Base-by-base conservation (phyloP, 495 filamentous ascomycete species). In the Aspergillus sparsus region DNA sequence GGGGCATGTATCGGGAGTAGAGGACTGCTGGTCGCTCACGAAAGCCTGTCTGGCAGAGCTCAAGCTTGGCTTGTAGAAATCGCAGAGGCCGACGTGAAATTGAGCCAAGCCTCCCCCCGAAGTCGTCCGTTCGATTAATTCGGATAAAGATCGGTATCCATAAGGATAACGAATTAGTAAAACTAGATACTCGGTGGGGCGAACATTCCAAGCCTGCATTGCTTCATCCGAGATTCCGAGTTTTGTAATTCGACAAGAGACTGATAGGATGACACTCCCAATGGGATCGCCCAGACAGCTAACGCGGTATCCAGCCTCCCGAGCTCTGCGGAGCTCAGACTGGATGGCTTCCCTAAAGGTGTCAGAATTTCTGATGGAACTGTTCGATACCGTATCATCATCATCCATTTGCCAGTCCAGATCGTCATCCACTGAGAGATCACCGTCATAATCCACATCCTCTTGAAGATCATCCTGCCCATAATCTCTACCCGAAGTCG, bases 201-300 rank as follows among this genome's bases (percentile, higher is more conserved):
- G 66, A 15, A 98, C 70, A 53, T 86, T 78, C 93, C 93, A 98
- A 12, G 91, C 88, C 62, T 85, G 80, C 72, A 89, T 80, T 1
- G 84, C 88, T 61, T 93, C 90, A 32, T 89, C 80, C 3, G 91
- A 91, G 32, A 98, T 83, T 2, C 82, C 87, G 2, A 97, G 80
- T 61, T 88, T 89, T 0, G 76, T 73, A 50, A 91, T 81, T 1
- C 85, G 86, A 47, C 72, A 75, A 27, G 80, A 78, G 9, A 88
- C 81, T 0, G 87, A 88, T 7, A 96, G 60, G 35, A 83, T 87
- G 52, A 91, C 64, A 21, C 82, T 79, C 39, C 80, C 83, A 5
- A 77, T 66, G 9, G 84, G 66, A 8, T 76, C 73, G 10, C 81
- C 83, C 7, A 89, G 66, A 37, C 83, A 76, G 4, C 90, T 90